Conservation (phyloP, 805 yeast species). For the Kodamaea sagamina region DNA sequence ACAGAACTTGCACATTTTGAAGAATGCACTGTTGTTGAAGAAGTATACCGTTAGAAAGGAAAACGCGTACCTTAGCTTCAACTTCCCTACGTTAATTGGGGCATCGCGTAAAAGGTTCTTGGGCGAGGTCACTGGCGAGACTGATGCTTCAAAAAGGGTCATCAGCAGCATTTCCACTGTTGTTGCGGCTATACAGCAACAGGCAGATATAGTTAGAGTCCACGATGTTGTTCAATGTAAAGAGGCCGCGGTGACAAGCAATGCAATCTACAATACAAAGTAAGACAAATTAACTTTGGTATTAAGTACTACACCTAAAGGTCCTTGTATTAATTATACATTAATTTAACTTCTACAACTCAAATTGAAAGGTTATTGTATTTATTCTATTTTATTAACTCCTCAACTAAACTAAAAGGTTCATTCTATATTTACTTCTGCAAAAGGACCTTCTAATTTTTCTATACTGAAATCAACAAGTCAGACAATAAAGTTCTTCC, state of each 20-base stretch:
- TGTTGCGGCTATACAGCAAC: slow-evolving; percentile 69
- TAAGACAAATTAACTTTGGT: too few species aligned
- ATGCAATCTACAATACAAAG: slow-evolving; percentile 59
- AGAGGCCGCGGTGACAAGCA: slow-evolving; percentile 57
- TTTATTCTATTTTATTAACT: too few species aligned
- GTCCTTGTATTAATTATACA: too few species aligned
- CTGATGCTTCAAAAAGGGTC: slow-evolving; percentile 60
- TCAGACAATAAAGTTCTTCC: too few species aligned
- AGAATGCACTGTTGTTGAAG: slow-evolving; percentile 51
- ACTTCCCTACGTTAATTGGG: slow-evolving; percentile 74
- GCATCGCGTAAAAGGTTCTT: slow-evolving; percentile 88
- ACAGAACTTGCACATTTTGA: slow-evolving; percentile 70
- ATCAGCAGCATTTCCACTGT: slow-evolving; percentile 77
- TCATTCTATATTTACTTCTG: too few species aligned
- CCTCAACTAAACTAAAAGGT: too few species aligned
- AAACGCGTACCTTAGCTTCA: slow-evolving; percentile 43
- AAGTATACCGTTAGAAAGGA: slow-evolving; percentile 42
- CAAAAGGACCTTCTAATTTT: too few species aligned
- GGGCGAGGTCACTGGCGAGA: slow-evolving; percentile 67
- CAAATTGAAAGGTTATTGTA: too few species aligned
- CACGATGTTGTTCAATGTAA: slow-evolving; percentile 71
- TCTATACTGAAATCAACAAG: too few species aligned
- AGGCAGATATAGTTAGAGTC: slow-evolving; percentile 81
- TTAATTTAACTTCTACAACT: too few species aligned
- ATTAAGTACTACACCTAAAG: too few species aligned